Conservation (phyloP, 2,329 filamentous ascomycete genomes). For the Alternaria brassicae region DNA sequence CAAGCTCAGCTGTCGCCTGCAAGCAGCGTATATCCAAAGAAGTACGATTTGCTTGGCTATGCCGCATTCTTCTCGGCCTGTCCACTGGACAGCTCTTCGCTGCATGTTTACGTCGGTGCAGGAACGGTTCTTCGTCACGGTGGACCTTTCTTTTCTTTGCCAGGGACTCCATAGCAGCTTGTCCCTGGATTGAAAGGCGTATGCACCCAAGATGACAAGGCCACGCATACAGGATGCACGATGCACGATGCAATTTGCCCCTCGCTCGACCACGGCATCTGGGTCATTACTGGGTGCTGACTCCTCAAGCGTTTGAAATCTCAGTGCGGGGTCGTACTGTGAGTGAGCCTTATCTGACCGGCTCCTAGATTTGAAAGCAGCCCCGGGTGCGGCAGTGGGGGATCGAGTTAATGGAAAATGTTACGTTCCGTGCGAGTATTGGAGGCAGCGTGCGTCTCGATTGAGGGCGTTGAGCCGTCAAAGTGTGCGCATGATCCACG, state of each 20-base stretch:
- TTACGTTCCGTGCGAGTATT: constrained; percentile 3
- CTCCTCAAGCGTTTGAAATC: background rate
- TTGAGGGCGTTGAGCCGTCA: constrained; percentile 8
- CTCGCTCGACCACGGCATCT: background rate
- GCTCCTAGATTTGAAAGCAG: background rate
- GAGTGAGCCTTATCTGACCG: constrained; percentile 15
- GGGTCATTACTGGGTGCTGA: background rate
- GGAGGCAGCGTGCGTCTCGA: constrained; percentile 1
- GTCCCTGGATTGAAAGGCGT: background rate
- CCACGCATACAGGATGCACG: background rate
- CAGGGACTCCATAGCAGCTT: background rate
- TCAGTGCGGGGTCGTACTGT: constrained; percentile 11
- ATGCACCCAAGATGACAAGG: background rate
- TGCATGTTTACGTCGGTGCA: background rate
- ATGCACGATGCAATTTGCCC: background rate
- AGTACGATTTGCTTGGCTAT: background rate
- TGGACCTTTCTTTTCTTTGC: background rate
- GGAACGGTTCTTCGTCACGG: background rate
- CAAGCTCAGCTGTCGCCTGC: background rate
- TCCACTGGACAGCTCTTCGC: background rate
- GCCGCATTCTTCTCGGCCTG: background rate
- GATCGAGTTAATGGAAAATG: constrained; percentile 2
- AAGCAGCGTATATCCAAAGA: background rate
- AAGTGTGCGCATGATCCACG: constrained; percentile 14
- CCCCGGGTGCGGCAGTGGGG: constrained; percentile 1